Evolutionary conservation across 1,139 yeast genomes (phyloP).

Genomic region (Zygoascus sp.): DNA sequence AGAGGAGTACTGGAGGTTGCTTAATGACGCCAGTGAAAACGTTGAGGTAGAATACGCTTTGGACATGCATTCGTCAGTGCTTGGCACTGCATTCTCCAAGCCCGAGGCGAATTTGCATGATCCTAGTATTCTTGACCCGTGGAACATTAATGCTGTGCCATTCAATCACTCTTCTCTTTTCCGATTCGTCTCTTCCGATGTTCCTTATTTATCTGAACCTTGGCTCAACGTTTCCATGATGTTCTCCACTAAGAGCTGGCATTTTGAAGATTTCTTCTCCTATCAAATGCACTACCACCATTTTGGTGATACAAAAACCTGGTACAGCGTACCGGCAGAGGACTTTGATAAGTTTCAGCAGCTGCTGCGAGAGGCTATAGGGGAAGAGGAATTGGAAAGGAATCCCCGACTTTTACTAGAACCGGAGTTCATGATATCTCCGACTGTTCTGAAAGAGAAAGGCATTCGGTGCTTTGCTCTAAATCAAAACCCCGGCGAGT

Average conservation of each 20-base stretch:
- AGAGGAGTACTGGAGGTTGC: constrained; percentile 35
- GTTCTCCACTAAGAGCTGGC: constrained; percentile 66
- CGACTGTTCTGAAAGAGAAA: constrained; percentile 49
- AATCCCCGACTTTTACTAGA: constrained; percentile 85
- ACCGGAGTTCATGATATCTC: constrained; percentile 76
- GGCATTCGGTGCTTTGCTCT: constrained; percentile 65
- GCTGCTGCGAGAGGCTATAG: constrained; percentile 28
- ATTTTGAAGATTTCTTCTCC: constrained; percentile 64
- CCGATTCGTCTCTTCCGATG: constrained; percentile 40
- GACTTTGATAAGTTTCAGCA: constrained; percentile 49
- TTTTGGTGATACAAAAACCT: constrained; percentile 59
- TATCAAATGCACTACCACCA: constrained; percentile 60
- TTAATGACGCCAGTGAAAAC: constrained; percentile 35
- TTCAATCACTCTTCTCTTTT: constrained; percentile 49
- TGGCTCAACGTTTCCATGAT: constrained; percentile 57
- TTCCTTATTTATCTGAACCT: constrained; percentile 41
- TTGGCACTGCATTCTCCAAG: constrained; percentile 51
- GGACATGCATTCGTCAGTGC: constrained; percentile 41
- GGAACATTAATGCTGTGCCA: constrained; percentile 69
- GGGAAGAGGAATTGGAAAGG: constrained; percentile 69
- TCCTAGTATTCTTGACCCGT: constrained; percentile 41
- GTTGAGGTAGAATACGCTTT: constrained; percentile 49
- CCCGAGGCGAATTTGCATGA: constrained; percentile 28
- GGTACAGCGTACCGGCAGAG: constrained; percentile 74
- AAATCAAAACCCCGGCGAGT: constrained; percentile 79